phyloP scores from a whole-genome alignment of 306 rosid genomes.

The Arachis hypogaea region DNA sequence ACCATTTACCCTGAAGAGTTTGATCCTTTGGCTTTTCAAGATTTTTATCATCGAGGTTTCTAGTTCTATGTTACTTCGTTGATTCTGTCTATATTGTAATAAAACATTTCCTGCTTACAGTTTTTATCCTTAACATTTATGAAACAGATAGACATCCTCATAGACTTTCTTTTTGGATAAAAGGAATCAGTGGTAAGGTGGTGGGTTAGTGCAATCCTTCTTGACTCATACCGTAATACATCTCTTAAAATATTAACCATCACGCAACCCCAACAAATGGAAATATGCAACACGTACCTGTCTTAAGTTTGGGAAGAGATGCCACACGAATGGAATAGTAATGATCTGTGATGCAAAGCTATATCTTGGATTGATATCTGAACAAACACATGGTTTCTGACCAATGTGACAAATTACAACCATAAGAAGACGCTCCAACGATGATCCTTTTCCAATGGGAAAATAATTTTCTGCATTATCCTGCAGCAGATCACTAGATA shows the following conservation, averaged over 20 bases:
- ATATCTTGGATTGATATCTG: constrained; percentile 62
- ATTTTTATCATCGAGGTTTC: neutral
- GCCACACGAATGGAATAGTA: constrained; percentile 76
- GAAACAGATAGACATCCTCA: neutral
- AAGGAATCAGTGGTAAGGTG: too few species aligned
- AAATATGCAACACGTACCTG: constrained; percentile 50
- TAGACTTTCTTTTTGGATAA: too few species aligned
- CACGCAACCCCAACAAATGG: constrained; percentile 4
- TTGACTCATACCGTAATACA: neutral
- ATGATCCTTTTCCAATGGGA: constrained; percentile 53
- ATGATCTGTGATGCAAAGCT: constrained; percentile 91
- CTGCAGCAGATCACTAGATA: constrained; percentile 57
- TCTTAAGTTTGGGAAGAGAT: constrained; percentile 58
- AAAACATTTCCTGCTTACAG: constrained; percentile 1
- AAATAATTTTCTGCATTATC: constrained; percentile 43
- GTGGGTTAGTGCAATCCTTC: neutral
- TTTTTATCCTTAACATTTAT: neutral
- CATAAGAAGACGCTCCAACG: constrained; percentile 74
- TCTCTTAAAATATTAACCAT: neutral
- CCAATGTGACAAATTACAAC: constrained; percentile 71
- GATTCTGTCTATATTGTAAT: neutral
- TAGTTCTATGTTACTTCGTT: neutral
- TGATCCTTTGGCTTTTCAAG: neutral
- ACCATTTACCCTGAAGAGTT: neutral
- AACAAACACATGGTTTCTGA: constrained; percentile 72